Evolutionary conservation across 2,329 filamentous ascomycete genomes (phyloP), one percentile per base, ranked within the genome.

Genomic region (Claviceps digitariae): DNA sequence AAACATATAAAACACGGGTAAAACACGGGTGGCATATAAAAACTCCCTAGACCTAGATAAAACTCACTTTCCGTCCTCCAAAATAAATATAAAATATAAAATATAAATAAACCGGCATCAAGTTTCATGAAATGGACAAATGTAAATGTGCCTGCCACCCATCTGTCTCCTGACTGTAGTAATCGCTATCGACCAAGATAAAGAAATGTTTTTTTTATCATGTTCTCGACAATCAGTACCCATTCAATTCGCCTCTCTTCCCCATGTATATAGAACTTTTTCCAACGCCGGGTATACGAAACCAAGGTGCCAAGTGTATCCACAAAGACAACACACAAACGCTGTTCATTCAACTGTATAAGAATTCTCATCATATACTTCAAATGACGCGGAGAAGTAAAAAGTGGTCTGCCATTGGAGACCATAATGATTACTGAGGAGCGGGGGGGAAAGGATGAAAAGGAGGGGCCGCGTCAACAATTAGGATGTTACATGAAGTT

Each of bases 401-500:
- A 25, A 13, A 17, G 34, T 34, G 4, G 45, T 10, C 34, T 49
- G 48, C 31, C 4, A 13, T 17, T n/a, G 20, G 13, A 40, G 20
- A n/a, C 27, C 9, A 41, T 17, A 21, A 4, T 2, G 8, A 27
- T 41, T 12, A 38, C 10, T 21, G n/a, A 44, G 10, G 1, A 15
- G n/a, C 29, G 13, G 1, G 8, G 3, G 5, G 13, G 23, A 15
- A 13, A 46, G 5, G 31, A 46, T 3, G 15, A 20, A 12, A 31
- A 20, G 3, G 25, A 5, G 17, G 15, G 15, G 3, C 3, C 1
- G 17, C 8, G 20, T 47, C 45, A 47, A 47, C 45, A 47, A n/a
- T 43, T 52, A 50, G 25, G 7, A 20, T 31, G 36, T 29, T 40
- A 13, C 48, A 55, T 45, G n/a, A 53, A 55, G 29, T 10, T 36